Conservation (phyloP, 768 basidiomycete genomes). For the Termitomyces sp. region DNA sequence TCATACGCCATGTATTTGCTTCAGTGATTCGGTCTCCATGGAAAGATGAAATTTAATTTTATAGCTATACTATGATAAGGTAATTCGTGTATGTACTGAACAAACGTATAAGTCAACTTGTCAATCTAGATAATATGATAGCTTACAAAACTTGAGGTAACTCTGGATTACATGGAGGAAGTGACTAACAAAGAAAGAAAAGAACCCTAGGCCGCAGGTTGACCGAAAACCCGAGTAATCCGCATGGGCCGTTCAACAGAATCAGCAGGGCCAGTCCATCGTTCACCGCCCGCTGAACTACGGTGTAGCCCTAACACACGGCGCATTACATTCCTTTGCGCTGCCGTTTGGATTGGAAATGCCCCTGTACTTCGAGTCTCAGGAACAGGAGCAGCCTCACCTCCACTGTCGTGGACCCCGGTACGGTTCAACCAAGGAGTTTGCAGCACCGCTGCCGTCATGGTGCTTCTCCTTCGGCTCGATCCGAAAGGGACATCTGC, state of each 20-base stretch:
- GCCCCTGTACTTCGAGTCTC: background rate
- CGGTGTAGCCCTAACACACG: background rate
- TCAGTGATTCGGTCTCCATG: background rate
- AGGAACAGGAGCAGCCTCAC: background rate
- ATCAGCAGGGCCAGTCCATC: background rate
- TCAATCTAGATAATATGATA: background rate
- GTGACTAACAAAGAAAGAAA: background rate
- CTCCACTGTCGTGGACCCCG: background rate
- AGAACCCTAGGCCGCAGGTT: background rate
- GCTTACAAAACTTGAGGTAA: background rate
- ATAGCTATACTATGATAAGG: background rate
- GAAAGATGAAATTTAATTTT: background rate
- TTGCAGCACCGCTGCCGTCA: background rate
- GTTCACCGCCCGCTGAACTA: background rate
- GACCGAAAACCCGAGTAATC: constrained; percentile 5
- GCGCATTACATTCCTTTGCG: background rate
- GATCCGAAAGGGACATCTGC: background rate
- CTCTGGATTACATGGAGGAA: background rate
- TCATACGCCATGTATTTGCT: too few relatives aligned
- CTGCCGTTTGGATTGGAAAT: background rate
- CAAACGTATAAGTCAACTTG: background rate
- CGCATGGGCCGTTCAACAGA: background rate
- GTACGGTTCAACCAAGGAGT: background rate
- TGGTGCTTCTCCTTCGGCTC: background rate
- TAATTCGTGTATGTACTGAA: background rate